Evolutionary conservation across 192 early-diverging fungal species (phyloP).

Genomic region (Backusella australiensis): DNA sequence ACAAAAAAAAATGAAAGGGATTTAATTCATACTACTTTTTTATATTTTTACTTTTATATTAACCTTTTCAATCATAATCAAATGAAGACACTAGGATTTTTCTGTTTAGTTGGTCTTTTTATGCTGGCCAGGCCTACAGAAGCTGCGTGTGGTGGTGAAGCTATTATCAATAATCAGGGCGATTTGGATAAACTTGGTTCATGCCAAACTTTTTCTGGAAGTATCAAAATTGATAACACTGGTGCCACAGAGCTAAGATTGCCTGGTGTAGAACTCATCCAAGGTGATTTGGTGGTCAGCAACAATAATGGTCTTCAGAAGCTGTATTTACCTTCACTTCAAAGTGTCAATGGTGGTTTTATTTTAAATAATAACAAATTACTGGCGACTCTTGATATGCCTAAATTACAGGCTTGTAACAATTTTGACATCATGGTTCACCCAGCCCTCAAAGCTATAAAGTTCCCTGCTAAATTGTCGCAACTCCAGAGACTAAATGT

Average conservation of each 20-base stretch:
- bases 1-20: background rate
- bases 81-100: background rate
- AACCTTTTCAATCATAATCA: background rate
- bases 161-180: slow-evolving; percentile 14
- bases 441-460: slow-evolving; percentile 18
- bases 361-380: slow-evolving; percentile 26
- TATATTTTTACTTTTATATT: background rate
- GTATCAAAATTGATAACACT: slow-evolving; percentile 23
- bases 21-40: background rate
- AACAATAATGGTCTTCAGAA: slow-evolving; percentile 22
- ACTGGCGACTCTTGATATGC: slow-evolving; percentile 13
- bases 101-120: background rate
- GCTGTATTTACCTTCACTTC: slow-evolving; percentile 19
- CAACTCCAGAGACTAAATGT: slow-evolving; percentile 21
- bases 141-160: slow-evolving; percentile 23
- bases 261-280: slow-evolving; percentile 13
- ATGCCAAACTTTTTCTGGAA: slow-evolving; percentile 31
- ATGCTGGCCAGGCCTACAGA: background rate
- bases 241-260: slow-evolving; percentile 12
- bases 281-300: slow-evolving; percentile 24
- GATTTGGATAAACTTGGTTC: slow-evolving; percentile 28
- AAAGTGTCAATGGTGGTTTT: slow-evolving; percentile 27
- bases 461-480: slow-evolving; percentile 22
- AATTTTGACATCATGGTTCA: slow-evolving; percentile 20
- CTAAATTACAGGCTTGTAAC: slow-evolving; percentile 1